Evolutionary conservation across 2,329 filamentous ascomycete genomes (phyloP).

Genomic region (Penicillium psychrosexuale): DNA sequence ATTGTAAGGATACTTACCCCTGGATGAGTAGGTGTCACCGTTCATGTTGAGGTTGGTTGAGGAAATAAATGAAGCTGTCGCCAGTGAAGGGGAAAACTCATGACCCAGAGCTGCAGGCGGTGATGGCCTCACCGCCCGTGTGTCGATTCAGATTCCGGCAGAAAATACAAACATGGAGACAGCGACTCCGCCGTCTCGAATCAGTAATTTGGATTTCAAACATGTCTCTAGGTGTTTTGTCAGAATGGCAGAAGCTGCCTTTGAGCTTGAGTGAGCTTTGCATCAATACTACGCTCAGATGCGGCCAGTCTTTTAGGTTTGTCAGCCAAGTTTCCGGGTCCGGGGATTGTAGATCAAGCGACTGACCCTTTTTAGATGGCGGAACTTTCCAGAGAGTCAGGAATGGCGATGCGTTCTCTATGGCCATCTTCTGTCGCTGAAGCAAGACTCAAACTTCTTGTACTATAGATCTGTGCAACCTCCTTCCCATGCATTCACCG

Average conservation of each 20-base stretch:
- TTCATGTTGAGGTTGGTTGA: conserved; percentile 61
- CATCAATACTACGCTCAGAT: conserved; percentile 89
- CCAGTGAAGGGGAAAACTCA: conserved; percentile 33
- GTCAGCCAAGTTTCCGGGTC: conserved; percentile 3
- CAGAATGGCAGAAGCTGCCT: conserved; percentile 84
- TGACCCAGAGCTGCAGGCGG: conserved; percentile 24
- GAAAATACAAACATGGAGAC: background rate
- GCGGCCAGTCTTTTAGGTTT: conserved; percentile 85
- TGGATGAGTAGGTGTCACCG: conserved; percentile 76
- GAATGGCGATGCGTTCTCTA: conserved; percentile 89
- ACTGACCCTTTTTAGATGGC: conserved; percentile 63
- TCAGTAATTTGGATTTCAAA: background rate
- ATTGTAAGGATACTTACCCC: conserved; percentile 55
- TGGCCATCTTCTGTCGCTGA: conserved; percentile 79
- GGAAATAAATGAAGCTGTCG: conserved; percentile 15
- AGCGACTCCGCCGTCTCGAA: background rate
- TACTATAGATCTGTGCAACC: conserved; percentile 63
- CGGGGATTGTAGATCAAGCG: background rate
- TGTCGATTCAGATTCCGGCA: background rate
- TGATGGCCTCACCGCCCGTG: conserved; percentile 24
- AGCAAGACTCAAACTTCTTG: conserved; percentile 73
- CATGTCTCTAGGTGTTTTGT: conserved; percentile 44
- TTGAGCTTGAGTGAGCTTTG: conserved; percentile 80
- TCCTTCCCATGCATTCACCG: conserved; percentile 21
- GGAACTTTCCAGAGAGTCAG: conserved; percentile 66